A percentile compares a stretch with the other conserved stretches of the same genome.
Evolutionary conservation across 345 rosid genomes (phyloP).

Genomic region (Dovyalis caffra): DNA sequence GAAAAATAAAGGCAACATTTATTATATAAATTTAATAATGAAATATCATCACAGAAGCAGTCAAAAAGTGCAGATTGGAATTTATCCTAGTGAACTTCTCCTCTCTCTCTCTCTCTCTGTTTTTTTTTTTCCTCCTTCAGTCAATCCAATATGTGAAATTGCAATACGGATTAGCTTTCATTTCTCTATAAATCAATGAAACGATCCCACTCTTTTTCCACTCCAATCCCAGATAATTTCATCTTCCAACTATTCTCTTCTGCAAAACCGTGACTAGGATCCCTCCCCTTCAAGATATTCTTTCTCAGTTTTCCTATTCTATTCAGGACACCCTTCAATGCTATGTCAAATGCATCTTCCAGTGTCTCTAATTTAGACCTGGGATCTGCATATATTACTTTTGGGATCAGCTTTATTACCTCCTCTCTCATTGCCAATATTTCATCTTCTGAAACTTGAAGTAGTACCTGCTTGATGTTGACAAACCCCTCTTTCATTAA

Average conservation of each 20-base stretch:
- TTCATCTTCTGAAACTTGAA: not conserved
- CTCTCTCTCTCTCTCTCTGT: too few relatives aligned
- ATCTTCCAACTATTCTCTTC: conserved; percentile 1
- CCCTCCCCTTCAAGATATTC: not conserved
- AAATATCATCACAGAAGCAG: too few relatives aligned
- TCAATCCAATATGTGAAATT: not conserved
- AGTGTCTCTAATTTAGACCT: not conserved
- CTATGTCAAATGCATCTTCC: conserved; percentile 26
- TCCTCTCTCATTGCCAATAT: conserved; percentile 8
- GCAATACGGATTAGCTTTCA: not conserved
- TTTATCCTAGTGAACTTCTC: too few relatives aligned
- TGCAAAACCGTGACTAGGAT: conserved; percentile 10
- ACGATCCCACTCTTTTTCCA: not conserved
- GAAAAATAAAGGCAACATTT: too few relatives aligned
- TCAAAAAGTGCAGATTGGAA: too few relatives aligned
- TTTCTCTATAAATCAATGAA: not conserved
- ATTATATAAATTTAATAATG: too few relatives aligned
- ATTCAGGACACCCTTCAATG: conserved; percentile 8
- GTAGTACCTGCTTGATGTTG: conserved; percentile 5
- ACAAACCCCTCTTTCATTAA: conserved; percentile 7
- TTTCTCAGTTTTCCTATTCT: conserved; percentile 17
- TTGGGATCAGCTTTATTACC: conserved; percentile 20
- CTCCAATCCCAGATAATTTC: not conserved
- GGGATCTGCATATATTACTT: conserved; percentile 21
- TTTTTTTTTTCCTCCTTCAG: too few relatives aligned